A percentile compares a stretch with the other conserved stretches of the same genome.
These are phyloP conservation scores for Spathaspora hagerdaliae DNA, from an alignment of 805 yeast species.

Conservation along the genomic window DNA sequence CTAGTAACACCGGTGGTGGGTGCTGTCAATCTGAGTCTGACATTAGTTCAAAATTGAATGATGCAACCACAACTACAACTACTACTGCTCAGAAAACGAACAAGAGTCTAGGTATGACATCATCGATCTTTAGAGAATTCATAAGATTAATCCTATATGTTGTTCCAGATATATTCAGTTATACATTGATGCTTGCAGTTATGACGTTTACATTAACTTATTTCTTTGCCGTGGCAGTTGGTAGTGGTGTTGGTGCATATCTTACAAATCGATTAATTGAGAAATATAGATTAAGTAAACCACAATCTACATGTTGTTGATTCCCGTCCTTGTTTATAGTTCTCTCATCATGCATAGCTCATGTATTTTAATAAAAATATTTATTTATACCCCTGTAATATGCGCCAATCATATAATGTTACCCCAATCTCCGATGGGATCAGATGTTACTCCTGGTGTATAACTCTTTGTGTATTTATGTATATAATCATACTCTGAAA, in stretches of 20 bases:
- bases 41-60: neutral
- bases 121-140: slow-evolving; percentile 43
- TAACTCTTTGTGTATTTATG: no score
- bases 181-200: slow-evolving; percentile 73
- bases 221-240: slow-evolving; percentile 70
- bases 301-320: slow-evolving; percentile 3
- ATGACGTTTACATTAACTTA: slow-evolving; percentile 67
- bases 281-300: slow-evolving; percentile 2
- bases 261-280: slow-evolving; percentile 53
- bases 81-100: neutral
- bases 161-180: slow-evolving; percentile 61
- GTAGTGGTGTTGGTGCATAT: slow-evolving; percentile 67
- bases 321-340: neutral
- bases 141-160: slow-evolving; percentile 55
- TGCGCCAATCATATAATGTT: no score
- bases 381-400: no score
- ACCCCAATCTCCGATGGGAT: no score
- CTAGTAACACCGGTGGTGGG: neutral
- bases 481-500: no score
- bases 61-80: neutral
- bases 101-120: slow-evolving; percentile 12
- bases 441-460: no score
- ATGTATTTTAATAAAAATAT: no score
- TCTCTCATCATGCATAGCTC: no score
- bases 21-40: neutral